A percentile compares a stretch with the other conserved stretches of the same genome.
These are phyloP conservation scores for Hypoxylon subgilvum DNA, from an alignment of 495 filamentous ascomycete genomes.

Conservation along the genomic window DNA sequence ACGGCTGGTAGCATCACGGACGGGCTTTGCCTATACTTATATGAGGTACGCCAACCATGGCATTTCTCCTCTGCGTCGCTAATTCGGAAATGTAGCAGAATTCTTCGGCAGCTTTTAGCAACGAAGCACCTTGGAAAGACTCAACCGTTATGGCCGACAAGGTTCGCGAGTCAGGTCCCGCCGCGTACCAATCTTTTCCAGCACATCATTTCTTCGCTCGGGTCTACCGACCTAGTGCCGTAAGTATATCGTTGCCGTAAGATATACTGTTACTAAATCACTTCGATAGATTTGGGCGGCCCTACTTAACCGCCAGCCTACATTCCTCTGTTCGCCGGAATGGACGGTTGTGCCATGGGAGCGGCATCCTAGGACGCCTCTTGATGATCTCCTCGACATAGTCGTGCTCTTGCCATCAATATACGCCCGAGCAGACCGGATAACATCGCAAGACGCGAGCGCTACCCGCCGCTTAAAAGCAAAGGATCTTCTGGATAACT, in stretches of 20 bases:
- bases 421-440: conserved; percentile 44
- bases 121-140: conserved; percentile 42
- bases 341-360: conserved; percentile 55
- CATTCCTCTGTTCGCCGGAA: conserved; percentile 49
- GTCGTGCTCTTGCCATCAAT: conserved; percentile 47
- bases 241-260: conserved; percentile 23
- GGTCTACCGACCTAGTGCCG: conserved; percentile 52
- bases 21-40: conserved; percentile 51
- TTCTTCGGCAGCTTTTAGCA: conserved; percentile 40
- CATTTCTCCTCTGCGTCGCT: background rate
- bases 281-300: conserved; percentile 48
- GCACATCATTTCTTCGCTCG: conserved; percentile 58
- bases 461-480: conserved; percentile 44
- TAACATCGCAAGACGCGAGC: conserved; percentile 38
- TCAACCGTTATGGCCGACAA: conserved; percentile 33
- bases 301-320: conserved; percentile 51
- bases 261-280: conserved; percentile 1
- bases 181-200: conserved; percentile 49
- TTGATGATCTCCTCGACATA: conserved; percentile 54
- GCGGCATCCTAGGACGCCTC: conserved; percentile 48
- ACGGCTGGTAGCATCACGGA: conserved; percentile 10
- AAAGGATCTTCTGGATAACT: conserved; percentile 49
- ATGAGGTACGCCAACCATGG: conserved; percentile 43
- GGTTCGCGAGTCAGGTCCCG: conserved; percentile 48
- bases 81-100: conserved; percentile 23